phyloP scores from a whole-genome alignment of 2,329 filamentous ascomycete genomes.

The Pestalotiopsis sp. region DNA sequence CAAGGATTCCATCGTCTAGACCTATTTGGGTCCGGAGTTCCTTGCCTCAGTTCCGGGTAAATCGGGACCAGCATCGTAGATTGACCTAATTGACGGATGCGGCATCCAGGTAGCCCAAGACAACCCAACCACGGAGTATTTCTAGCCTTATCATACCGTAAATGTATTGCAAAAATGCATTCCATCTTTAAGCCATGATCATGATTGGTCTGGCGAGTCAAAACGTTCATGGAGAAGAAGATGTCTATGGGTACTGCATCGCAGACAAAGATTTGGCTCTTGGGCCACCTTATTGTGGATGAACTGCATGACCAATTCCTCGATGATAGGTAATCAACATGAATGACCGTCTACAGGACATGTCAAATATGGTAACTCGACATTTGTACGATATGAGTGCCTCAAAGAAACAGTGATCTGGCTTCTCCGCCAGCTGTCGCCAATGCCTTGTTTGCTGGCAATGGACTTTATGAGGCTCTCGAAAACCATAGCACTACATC shows the following conservation, averaged over 20 bases:
- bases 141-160: not conserved
- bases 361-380: too few relatives aligned
- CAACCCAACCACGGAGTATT: not conserved
- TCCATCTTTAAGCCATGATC: not conserved
- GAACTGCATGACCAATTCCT: too few relatives aligned
- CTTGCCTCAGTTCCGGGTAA: conserved; percentile 13
- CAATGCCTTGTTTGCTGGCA: too few relatives aligned
- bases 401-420: too few relatives aligned
- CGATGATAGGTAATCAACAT: too few relatives aligned
- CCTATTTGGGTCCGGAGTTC: conserved; percentile 9
- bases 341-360: too few relatives aligned
- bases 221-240: too few relatives aligned
- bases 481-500: not conserved
- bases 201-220: not conserved
- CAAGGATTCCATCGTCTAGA: not conserved
- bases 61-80: not conserved
- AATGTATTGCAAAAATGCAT: not conserved
- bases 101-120: not conserved
- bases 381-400: too few relatives aligned
- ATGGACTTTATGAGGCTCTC: not conserved
- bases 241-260: too few relatives aligned
- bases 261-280: too few relatives aligned
- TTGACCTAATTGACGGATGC: not conserved
- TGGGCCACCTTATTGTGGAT: too few relatives aligned
- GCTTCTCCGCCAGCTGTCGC: not conserved